Evolutionary conservation across 176 grass and related monocot genomes (phyloP).

Genomic region (Oryza glaberrima): DNA sequence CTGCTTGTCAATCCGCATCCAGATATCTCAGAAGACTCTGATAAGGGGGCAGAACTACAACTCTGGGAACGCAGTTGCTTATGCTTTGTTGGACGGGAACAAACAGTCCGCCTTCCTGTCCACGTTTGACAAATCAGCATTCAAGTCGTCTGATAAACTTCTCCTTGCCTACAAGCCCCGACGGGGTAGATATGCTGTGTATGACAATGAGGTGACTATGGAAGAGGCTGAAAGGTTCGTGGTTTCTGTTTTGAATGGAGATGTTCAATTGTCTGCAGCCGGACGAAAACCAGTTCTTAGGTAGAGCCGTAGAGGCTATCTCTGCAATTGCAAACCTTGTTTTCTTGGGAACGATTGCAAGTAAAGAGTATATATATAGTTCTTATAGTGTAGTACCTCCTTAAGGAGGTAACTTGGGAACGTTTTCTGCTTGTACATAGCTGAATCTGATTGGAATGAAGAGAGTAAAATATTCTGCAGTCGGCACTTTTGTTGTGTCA

Average conservation of each 20-base stretch:
- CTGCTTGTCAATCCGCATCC: slow-evolving; percentile 33
- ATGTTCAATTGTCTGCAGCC: slow-evolving; percentile 58
- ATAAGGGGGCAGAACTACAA: slow-evolving; percentile 58
- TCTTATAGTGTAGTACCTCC: background rate
- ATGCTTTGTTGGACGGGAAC: slow-evolving; percentile 66
- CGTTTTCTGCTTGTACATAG: slow-evolving; percentile 30
- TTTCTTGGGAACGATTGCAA: slow-evolving; percentile 22
- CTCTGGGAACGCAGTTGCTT: slow-evolving; percentile 53
- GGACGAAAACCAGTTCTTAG: slow-evolving; percentile 61
- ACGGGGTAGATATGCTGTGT: slow-evolving; percentile 57
- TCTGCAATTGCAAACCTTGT: slow-evolving; percentile 20
- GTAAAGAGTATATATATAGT: slow-evolving; percentile 15
- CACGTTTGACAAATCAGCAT: slow-evolving; percentile 69
- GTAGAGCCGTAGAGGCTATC: slow-evolving; percentile 25
- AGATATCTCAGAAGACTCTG: slow-evolving; percentile 90
- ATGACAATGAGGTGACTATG: slow-evolving; percentile 53
- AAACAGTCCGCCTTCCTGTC: slow-evolving; percentile 68
- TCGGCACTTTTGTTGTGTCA: background rate
- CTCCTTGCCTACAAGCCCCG: slow-evolving; percentile 84
- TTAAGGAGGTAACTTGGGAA: background rate
- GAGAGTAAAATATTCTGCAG: slow-evolving; percentile 14
- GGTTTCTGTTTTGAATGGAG: slow-evolving; percentile 77
- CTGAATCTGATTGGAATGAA: background rate
- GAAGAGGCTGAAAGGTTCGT: slow-evolving; percentile 85
- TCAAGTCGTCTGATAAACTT: slow-evolving; percentile 55